A percentile compares a stretch with the other conserved stretches of the same genome.
phyloP scores from a whole-genome alignment of 495 filamentous ascomycete genomes.

The Chaetomidium leptoderma region DNA sequence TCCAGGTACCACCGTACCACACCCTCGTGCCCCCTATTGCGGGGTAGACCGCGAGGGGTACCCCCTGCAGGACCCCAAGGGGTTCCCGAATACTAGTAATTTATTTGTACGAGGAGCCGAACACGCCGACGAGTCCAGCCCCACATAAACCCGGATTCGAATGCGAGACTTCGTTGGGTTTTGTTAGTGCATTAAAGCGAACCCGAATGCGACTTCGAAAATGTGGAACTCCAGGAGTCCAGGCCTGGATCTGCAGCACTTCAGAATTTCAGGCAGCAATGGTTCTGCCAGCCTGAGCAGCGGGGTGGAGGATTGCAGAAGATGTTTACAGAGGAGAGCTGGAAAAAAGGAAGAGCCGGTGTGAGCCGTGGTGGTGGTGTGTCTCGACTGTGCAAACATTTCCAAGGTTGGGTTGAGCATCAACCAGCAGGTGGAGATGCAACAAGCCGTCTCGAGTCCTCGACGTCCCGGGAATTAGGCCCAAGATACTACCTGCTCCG shows the following conservation, averaged over 20 bases:
- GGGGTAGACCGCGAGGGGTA: not conserved
- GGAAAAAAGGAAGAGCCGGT: too few species aligned
- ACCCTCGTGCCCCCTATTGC: not conserved
- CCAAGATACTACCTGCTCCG: too few species aligned
- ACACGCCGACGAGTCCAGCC: not conserved
- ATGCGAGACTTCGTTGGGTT: not conserved
- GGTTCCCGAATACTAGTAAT: not conserved
- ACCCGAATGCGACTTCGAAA: conserved; percentile 11
- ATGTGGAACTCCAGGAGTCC: not conserved
- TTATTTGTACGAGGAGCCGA: not conserved
- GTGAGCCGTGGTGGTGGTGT: too few species aligned
- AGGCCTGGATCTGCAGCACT: not conserved
- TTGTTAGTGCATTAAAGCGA: not conserved
- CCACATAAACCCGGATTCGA: conserved; percentile 7
- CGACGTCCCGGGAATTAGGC: too few species aligned
- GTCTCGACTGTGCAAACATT: too few species aligned
- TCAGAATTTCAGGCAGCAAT: not conserved
- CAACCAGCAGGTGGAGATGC: too few species aligned
- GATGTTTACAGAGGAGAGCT: too few species aligned
- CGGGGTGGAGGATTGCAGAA: too few species aligned
- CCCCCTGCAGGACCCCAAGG: too few species aligned
- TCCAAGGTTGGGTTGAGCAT: too few species aligned
- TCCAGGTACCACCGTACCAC: not conserved
- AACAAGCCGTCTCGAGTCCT: too few species aligned
- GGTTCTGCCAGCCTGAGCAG: too few species aligned